These are phyloP conservation scores for Perkinsus marinus DNA, from an alignment of 169 alveolate species.

Conservation along the genomic window DNA sequence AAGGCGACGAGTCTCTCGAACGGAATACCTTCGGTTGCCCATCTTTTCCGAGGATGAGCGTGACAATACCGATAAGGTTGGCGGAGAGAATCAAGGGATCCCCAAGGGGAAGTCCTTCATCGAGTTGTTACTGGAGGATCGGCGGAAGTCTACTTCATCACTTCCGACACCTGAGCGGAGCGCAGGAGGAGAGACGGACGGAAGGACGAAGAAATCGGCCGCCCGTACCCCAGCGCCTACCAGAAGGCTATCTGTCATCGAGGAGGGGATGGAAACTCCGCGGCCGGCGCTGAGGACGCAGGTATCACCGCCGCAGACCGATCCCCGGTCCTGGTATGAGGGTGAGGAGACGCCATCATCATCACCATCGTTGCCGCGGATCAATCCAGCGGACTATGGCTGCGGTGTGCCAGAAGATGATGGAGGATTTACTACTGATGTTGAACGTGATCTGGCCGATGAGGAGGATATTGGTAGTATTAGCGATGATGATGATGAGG, in stretches of 20 bases:
- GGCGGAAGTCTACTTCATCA: background rate
- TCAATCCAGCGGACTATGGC: background rate
- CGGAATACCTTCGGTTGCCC: background rate
- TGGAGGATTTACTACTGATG: background rate
- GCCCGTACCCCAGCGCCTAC: background rate
- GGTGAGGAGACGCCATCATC: background rate
- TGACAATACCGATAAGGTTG: background rate
- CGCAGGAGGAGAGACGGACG: background rate
- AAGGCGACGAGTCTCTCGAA: background rate
- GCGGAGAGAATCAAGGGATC: background rate
- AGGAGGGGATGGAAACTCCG: background rate
- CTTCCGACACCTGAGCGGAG: background rate
- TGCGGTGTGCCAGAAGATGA: background rate
- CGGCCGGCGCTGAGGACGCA: background rate
- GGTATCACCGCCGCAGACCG: background rate
- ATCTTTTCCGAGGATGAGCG: background rate
- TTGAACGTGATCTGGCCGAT: background rate
- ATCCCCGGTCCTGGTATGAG: background rate
- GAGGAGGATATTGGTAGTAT: background rate
- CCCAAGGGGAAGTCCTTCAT: background rate
- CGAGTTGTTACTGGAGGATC: background rate
- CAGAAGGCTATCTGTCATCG: background rate
- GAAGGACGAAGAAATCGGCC: background rate
- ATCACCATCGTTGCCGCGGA: background rate
- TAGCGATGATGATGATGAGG: background rate